phyloP scores from a whole-genome alignment of 169 alveolate genomes.

The Plasmodium knowlesi region DNA sequence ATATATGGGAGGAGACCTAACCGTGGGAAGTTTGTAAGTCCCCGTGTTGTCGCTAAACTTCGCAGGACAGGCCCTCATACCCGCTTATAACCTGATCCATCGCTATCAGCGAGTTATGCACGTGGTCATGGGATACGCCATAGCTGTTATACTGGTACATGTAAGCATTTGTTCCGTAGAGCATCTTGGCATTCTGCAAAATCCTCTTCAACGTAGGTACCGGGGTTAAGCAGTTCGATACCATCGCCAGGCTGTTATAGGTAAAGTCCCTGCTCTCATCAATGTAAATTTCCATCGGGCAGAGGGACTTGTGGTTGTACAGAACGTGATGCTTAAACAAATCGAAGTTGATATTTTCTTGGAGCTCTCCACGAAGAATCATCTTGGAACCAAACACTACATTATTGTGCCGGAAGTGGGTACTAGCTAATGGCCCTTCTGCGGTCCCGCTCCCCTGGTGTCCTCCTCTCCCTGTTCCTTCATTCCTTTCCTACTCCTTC shows the following conservation, averaged over 20 bases:
- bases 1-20: background rate
- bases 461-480: no score
- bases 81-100: conserved; percentile 37
- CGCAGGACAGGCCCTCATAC: conserved; percentile 49
- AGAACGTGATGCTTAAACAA: conserved; percentile 77
- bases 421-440: background rate
- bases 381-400: conserved; percentile 72
- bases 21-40: background rate
- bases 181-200: conserved; percentile 73
- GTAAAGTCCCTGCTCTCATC: conserved; percentile 21
- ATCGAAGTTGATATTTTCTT: conserved; percentile 71
- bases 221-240: conserved; percentile 77
- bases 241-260: conserved; percentile 71
- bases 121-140: conserved; percentile 72
- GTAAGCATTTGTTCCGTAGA: conserved; percentile 77
- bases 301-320: conserved; percentile 68
- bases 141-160: conserved; percentile 74
- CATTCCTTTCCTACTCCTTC: no score
- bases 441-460: background rate
- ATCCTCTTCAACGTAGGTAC: conserved; percentile 66
- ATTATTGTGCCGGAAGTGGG: conserved; percentile 57
- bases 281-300: conserved; percentile 75
- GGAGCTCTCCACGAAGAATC: conserved; percentile 76
- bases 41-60: background rate
- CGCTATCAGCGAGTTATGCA: conserved; percentile 34